These are phyloP conservation scores for Pisolithus microcarpus DNA, from an alignment of 768 basidiomycete genomes.

Conservation along the genomic window DNA sequence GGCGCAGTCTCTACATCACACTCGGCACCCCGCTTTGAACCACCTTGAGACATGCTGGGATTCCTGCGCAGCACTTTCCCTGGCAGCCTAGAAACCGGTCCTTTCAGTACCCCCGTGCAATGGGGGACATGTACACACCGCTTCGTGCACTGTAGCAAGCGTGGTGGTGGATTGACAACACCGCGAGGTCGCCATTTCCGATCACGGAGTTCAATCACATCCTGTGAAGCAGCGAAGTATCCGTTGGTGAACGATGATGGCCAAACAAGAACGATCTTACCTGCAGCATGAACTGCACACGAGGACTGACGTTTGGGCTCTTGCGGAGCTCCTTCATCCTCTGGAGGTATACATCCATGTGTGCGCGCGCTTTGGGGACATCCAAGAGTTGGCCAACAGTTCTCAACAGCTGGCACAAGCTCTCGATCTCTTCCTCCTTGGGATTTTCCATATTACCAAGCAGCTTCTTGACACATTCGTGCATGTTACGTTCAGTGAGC, in stretches of 20 bases:
- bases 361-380: slow-evolving; percentile 68
- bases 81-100: slow-evolving; percentile 53
- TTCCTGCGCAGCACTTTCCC: slow-evolving; percentile 69
- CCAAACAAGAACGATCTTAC: slow-evolving; percentile 38
- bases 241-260: background rate
- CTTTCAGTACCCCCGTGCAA: slow-evolving; percentile 24
- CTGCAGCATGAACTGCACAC: slow-evolving; percentile 95
- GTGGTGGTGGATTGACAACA: slow-evolving; percentile 75
- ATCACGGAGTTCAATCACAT: too few relatives aligned
- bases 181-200: slow-evolving; percentile 76
- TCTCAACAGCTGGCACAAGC: slow-evolving; percentile 83
- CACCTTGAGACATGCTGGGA: slow-evolving; percentile 73
- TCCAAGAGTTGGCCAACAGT: slow-evolving; percentile 86
- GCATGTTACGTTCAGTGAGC: slow-evolving; percentile 97
- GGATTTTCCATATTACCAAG: slow-evolving; percentile 89
- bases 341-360: slow-evolving; percentile 90
- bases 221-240: slow-evolving; percentile 39
- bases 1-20: slow-evolving; percentile 58
- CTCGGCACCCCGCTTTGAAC: slow-evolving; percentile 84
- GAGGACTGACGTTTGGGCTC: slow-evolving; percentile 68
- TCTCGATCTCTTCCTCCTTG: slow-evolving; percentile 97
- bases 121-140: slow-evolving; percentile 35
- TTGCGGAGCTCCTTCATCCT: slow-evolving; percentile 80
- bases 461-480: slow-evolving; percentile 95
- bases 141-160: slow-evolving; percentile 82